Evolutionary conservation across 257 asterid species (phyloP).

Genomic region (Primulina tabacum): DNA sequence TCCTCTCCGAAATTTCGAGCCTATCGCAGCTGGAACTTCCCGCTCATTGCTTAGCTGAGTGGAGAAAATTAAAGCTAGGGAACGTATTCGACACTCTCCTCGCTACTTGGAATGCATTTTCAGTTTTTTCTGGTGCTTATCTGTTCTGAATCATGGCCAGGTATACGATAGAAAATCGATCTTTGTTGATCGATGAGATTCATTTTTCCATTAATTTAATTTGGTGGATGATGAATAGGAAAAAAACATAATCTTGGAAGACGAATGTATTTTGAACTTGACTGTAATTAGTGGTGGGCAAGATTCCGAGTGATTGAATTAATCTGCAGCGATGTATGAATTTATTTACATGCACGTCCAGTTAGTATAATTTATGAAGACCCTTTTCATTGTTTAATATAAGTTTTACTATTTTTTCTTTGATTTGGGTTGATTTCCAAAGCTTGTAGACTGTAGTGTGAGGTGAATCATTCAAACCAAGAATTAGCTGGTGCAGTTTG

Average conservation of each 20-base stretch:
- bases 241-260: conserved; percentile 19
- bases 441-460: no score
- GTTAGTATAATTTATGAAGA: not conserved
- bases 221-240: conserved; percentile 29
- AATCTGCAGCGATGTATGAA: conserved; percentile 3
- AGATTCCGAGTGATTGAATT: conserved; percentile 21
- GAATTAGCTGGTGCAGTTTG: not conserved
- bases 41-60: conserved; percentile 73
- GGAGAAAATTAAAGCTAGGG: conserved; percentile 32
- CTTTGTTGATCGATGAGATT: conserved; percentile 2
- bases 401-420: not conserved
- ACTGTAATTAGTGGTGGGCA: conserved; percentile 22
- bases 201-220: not conserved
- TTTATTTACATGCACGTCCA: not conserved
- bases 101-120: conserved; percentile 27
- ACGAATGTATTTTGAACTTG: conserved; percentile 10
- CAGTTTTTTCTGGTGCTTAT: not conserved
- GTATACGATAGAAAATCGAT: conserved; percentile 13
- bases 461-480: no score
- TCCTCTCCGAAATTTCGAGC: conserved; percentile 31
- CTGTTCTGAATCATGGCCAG: conserved; percentile 33
- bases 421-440: not conserved
- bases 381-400: not conserved
- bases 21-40: conserved; percentile 48
- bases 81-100: conserved; percentile 23